Base-by-base conservation (phyloP, 129 eudicot species). In the Helichrysum umbraculigerum region DNA sequence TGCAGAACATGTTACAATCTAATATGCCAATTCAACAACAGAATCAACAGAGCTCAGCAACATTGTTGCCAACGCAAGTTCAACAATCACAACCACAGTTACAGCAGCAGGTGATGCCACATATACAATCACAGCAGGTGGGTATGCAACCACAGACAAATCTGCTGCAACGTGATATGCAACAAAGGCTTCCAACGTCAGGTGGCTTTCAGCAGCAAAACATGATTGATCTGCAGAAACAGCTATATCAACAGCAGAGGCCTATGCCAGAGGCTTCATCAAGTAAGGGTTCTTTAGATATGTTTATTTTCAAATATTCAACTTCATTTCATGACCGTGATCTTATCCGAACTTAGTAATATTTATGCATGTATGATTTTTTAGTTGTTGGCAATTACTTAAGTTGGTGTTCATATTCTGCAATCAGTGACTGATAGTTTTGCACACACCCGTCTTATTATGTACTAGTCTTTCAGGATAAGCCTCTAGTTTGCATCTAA, bases 61-160 rank as follows among this genome's bases (percentile, higher is more conserved):
- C 82, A 71, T 67, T 89, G 90, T 71, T 89, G 78, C 80, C 94
- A 56, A 88, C 76, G 30, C 93, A 92, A 77, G 77, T 73, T 78
- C 98, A 89, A 76, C 98, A 80, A 70, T 71, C 89, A 29, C 92
- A 90, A 77, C 75, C 90, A 32, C 97, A 88, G 84, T 78, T 86
- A 51, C 97, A 94, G 72, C 98, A 91, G 80, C 98, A 91, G 74
- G 66, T 87, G 88, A 83, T 89, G 86, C 86, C 97, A n/a, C 97
- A 91, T 78, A 86, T 88, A 33, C 99, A 95, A 67, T 86, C 96
- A 41, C 99, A 87, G 76, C 89, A 81, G 74, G 58, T 86, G 78
- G 92, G 92, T 69, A 63, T 89, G 86, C 96, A 86, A 61, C 92
- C 86, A 72, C 90, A 82, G 79, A 57, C 88, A 56, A 93, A 88